Base-by-base conservation (phyloP, 2,329 filamentous ascomycete genomes). In the Celoporthe dispersa region DNA sequence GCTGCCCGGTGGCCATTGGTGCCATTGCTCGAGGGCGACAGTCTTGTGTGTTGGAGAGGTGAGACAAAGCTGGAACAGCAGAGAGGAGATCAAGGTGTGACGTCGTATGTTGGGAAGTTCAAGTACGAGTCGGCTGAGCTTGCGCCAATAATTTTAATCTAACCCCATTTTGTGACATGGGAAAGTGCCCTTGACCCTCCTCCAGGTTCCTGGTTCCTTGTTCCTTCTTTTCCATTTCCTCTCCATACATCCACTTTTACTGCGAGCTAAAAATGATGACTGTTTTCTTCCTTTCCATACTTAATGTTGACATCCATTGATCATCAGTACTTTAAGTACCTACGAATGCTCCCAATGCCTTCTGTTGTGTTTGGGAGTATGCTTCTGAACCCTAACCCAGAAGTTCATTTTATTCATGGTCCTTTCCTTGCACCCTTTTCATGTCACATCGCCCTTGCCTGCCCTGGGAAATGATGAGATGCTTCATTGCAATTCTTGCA, bases 21-120 rank as follows among this genome's bases (percentile, higher is more conserved):
- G 66, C 65, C 69, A 71, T 72, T 53, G 19, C n/a, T 57, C 28
- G 53, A 19, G 53, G 5, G 44, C 53, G 53, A 31, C 14, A 33
- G 12, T 33, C 28, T 31, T 48, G 44, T 48, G 44, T 48, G 0
- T 25, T 19, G 9, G 65, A 22, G 64, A 6, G 4, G 19, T 53
- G 6, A 67, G 31, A 28, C 44, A 39, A 53, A 51, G 25, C 22
- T 39, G 62, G 55, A 41, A 63, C 41, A 33, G 28, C 39, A 33
- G 12, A 25, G 39, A 6, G 16, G n/a, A 19, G 5, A 11, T 44
- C 39, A 14, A 22, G 16, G 11, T 44, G 28, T 33, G 41, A 33
- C 25, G 28, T 64, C 14, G 39, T 14, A 48, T 60, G 28, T 7
- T 33, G 61, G 8, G 61, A 64, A 16, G 19, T 41, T 44, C n/a